These are phyloP conservation scores for Yamagishiella unicocca DNA, from an alignment of 139 green algal genomes.

Conservation along the genomic window DNA sequence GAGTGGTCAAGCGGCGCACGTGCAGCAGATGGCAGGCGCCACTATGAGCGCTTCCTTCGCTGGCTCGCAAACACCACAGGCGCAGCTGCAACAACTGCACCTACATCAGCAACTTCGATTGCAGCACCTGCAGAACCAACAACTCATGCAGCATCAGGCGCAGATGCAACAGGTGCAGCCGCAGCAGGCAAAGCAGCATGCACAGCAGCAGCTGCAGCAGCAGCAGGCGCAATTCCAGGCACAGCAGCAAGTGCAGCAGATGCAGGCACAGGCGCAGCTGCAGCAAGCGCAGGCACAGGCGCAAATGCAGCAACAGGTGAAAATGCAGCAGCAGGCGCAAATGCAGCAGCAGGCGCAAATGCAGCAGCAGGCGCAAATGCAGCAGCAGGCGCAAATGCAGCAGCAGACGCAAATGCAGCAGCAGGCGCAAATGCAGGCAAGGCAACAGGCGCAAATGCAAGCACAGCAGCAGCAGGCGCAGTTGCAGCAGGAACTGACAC, in stretches of 20 bases:
- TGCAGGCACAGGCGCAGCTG: background rate
- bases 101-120: background rate
- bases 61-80: background rate
- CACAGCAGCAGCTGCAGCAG: background rate
- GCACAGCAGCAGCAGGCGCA: background rate
- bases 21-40: too few relatives aligned
- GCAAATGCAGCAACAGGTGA: background rate
- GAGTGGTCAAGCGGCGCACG: too few relatives aligned
- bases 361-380: too few relatives aligned
- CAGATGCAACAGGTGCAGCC: background rate
- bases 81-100: constrained; percentile 6
- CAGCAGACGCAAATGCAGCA: background rate
- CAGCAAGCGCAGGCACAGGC: background rate
- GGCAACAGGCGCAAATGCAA: too few relatives aligned
- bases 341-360: too few relatives aligned
- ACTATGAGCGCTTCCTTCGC: background rate
- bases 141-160: constrained; percentile 24
- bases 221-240: background rate
- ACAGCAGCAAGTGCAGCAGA: background rate
- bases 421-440: too few relatives aligned
- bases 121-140: background rate
- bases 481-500: background rate
- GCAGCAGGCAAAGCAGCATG: background rate
- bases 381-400: too few relatives aligned
- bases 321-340: too few relatives aligned